phyloP scores from a whole-genome alignment of 2,329 filamentous ascomycete genomes.

The Catunica adiposa region DNA sequence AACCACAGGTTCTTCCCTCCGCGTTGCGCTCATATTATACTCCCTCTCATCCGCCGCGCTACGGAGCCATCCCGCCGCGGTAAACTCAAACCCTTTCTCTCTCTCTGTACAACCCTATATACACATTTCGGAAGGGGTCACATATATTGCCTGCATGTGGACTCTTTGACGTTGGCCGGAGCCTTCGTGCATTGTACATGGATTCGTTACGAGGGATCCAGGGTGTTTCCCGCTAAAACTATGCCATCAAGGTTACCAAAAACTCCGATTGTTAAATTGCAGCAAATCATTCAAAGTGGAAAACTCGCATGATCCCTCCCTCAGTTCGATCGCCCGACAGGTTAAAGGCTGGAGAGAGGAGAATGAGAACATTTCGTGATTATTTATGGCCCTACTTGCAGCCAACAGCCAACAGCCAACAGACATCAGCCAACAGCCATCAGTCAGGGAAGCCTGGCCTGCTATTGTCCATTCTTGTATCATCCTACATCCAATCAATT shows the following conservation, averaged over 20 bases:
- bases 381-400: too few relatives aligned
- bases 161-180: too few relatives aligned
- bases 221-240: not conserved
- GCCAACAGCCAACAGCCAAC: too few relatives aligned
- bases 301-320: not conserved
- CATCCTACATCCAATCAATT: too few relatives aligned
- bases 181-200: not conserved
- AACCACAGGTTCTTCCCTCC: not conserved
- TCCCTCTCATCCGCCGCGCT: too few relatives aligned
- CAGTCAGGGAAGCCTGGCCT: too few relatives aligned
- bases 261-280: not conserved
- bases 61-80: not conserved
- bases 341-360: too few relatives aligned
- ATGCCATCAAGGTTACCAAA: not conserved
- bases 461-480: too few relatives aligned
- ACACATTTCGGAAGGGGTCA: not conserved
- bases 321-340: not conserved
- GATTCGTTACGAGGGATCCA: not conserved
- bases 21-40: too few relatives aligned
- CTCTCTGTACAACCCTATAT: constrained; percentile 1
- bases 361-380: too few relatives aligned
- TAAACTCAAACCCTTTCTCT: not conserved
- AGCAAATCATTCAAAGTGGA: not conserved
- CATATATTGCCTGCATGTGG: constrained; percentile 8
- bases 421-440: too few relatives aligned